phyloP scores from a whole-genome alignment of 805 yeast species.

The Schwanniomyces polymorphus region DNA sequence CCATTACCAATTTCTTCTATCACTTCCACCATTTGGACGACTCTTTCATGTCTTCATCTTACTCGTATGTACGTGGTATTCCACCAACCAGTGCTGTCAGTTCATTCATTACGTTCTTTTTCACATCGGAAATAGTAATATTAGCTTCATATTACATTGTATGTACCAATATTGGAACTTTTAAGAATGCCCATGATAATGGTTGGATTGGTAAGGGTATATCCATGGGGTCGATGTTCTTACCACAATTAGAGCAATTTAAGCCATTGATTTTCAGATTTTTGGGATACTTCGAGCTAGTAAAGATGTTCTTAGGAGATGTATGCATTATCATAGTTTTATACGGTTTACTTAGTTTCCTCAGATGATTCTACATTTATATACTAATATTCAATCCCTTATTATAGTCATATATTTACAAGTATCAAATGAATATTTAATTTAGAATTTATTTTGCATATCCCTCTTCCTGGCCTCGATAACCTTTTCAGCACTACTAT shows the following conservation, averaged over 20 bases:
- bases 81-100: constrained; percentile 9
- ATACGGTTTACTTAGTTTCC: constrained; percentile 35
- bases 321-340: constrained; percentile 34
- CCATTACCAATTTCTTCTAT: constrained; percentile 32
- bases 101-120: constrained; percentile 25
- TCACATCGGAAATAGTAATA: constrained; percentile 31
- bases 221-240: constrained; percentile 31
- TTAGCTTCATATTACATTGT: constrained; percentile 34
- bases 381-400: not conserved
- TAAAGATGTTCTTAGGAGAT: constrained; percentile 37
- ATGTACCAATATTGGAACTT: constrained; percentile 21
- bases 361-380: not conserved
- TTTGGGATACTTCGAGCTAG: constrained; percentile 37
- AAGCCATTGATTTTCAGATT: constrained; percentile 26
- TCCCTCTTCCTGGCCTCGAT: constrained; percentile 39
- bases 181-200: constrained; percentile 22
- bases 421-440: constrained; percentile 1
- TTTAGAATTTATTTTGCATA: constrained; percentile 24
- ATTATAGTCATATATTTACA: not conserved
- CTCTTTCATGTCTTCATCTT: constrained; percentile 26
- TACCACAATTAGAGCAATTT: constrained; percentile 30
- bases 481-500: constrained; percentile 37
- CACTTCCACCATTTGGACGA: constrained; percentile 22
- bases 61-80: constrained; percentile 22
- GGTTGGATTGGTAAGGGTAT: constrained; percentile 26